Conservation (phyloP, 1,284 basidiomycete genomes). For the Pterulicium gracile region DNA sequence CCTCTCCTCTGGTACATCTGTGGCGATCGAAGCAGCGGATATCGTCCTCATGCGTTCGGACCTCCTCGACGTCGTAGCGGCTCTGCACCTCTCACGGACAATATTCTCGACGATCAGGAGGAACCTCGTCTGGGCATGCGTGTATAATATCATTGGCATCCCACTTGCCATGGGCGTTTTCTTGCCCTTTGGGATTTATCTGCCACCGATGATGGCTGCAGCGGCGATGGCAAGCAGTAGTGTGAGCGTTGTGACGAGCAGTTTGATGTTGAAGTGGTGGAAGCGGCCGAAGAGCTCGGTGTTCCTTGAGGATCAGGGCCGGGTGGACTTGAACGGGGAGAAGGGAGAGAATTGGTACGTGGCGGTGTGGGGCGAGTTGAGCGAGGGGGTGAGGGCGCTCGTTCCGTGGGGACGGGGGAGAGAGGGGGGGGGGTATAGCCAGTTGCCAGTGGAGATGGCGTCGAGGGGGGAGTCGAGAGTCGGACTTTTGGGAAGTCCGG, state of each 20-base stretch:
- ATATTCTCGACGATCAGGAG: constrained; percentile 89
- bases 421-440: constrained; percentile 45
- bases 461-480: too few species aligned
- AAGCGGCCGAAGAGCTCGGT: constrained; percentile 59
- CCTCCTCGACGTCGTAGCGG: constrained; percentile 93
- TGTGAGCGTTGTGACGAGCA: constrained; percentile 91
- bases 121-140: constrained; percentile 80
- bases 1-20: constrained; percentile 89
- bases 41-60: constrained; percentile 96
- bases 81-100: constrained; percentile 79
- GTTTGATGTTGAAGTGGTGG: constrained; percentile 84
- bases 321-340: constrained; percentile 21
- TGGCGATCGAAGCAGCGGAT: constrained; percentile 96
- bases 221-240: constrained; percentile 98
- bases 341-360: constrained; percentile 41
- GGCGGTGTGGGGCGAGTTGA: constrained; percentile 25
- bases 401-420: constrained; percentile 28
- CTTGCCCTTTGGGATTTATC: constrained; percentile 75
- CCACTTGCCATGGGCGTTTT: constrained; percentile 98
- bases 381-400: constrained; percentile 28
- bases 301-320: constrained; percentile 27
- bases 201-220: constrained; percentile 97
- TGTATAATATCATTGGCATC: constrained; percentile 91
- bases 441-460: constrained; percentile 59
- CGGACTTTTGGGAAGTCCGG: too few species aligned